Evolutionary conservation across 2,329 filamentous ascomycete genomes (phyloP).

Genomic region (Fusarium mundagurra): DNA sequence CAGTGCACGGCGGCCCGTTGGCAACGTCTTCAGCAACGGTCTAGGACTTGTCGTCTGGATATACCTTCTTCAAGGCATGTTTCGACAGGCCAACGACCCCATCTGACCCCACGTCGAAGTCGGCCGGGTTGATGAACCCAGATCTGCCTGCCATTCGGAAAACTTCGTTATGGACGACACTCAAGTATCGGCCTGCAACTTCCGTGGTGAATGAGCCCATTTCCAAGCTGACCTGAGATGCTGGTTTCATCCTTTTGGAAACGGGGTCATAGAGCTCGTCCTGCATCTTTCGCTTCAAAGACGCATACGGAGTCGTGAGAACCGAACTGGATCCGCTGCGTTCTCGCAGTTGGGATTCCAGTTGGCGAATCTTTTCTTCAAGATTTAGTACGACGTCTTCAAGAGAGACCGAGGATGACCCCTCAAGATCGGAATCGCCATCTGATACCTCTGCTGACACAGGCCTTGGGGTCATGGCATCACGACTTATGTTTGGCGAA

Average conservation of each 20-base stretch:
- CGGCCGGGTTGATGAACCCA: not conserved
- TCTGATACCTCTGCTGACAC: not conserved
- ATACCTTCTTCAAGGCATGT: not conserved
- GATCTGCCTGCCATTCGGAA: not conserved
- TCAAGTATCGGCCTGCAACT: not conserved
- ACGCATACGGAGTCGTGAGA: not conserved
- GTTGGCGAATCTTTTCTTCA: not conserved
- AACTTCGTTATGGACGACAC: not conserved
- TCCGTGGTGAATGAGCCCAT: not conserved
- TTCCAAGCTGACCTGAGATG: not conserved
- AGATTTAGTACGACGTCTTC: not conserved
- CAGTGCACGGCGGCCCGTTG: not conserved
- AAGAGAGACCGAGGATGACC: not conserved
- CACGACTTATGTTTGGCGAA: not conserved
- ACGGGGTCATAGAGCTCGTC: not conserved
- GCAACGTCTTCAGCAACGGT: too few species aligned
- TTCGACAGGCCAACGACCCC: not conserved
- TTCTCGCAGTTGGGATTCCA: not conserved
- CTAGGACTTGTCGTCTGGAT: not conserved
- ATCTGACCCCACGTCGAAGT: not conserved
- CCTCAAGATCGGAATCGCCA: not conserved
- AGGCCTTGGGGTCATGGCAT: not conserved
- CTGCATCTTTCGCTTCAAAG: not conserved
- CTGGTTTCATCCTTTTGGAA: not conserved
- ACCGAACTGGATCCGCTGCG: not conserved